These are phyloP conservation scores for Oryza longistaminata DNA, from an alignment of 176 grass and related monocot species.

Conservation along the genomic window DNA sequence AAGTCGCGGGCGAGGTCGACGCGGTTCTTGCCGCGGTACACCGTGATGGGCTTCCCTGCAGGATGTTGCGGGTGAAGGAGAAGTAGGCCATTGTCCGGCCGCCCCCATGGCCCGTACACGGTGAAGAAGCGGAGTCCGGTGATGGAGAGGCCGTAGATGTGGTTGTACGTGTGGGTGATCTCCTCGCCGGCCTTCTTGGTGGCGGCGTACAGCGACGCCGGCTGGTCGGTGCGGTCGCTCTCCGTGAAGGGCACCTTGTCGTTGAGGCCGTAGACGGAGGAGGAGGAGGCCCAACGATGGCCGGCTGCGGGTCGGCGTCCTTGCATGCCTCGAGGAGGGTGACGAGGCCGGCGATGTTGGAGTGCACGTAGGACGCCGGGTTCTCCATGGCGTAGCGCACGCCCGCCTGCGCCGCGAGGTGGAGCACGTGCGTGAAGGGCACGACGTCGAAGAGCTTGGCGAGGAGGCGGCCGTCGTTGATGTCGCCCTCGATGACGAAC, in stretches of 20 bases:
- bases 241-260: constrained; percentile 89
- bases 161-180: constrained; percentile 93
- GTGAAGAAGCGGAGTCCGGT: constrained; percentile 90
- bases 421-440: constrained; percentile 82
- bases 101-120: constrained; percentile 78
- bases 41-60: constrained; percentile 87
- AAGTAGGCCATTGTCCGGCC: constrained; percentile 97
- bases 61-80: constrained; percentile 85
- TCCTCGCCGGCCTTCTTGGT: constrained; percentile 99
- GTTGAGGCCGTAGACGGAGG: constrained; percentile 94
- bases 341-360: constrained; percentile 87
- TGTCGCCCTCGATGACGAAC: constrained; percentile 82
- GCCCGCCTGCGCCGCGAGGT: constrained; percentile 87
- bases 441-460: constrained; percentile 77
- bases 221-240: constrained; percentile 65
- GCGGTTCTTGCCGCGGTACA: constrained; percentile 70
- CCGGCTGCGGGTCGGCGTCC: constrained; percentile 75
- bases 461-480: constrained; percentile 78
- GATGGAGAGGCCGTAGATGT: constrained; percentile 89
- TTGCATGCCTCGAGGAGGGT: constrained; percentile 83
- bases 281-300: constrained; percentile 84
- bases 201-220: constrained; percentile 85
- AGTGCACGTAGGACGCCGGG: constrained; percentile 74
- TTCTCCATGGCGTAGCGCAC: constrained; percentile 94
- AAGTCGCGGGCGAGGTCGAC: constrained; percentile 78